Evolutionary conservation across 192 early-diverging fungal species (phyloP).

Genomic region (Coemansia sp.): DNA sequence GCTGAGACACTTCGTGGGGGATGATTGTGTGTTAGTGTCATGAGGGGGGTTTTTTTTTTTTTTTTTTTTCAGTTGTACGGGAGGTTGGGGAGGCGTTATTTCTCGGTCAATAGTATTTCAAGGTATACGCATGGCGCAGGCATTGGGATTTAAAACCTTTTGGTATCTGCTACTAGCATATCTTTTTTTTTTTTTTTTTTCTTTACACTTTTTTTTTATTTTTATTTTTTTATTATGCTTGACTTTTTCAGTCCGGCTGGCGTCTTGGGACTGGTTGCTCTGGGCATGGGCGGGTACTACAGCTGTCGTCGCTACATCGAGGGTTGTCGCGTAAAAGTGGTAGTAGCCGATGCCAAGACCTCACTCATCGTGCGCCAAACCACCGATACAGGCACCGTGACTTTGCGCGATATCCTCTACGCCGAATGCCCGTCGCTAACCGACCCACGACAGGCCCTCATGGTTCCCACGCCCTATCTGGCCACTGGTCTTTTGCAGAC

Average conservation of each 20-base stretch:
- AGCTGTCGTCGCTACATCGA: constrained; percentile 23
- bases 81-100: not conserved
- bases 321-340: constrained; percentile 25
- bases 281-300: constrained; percentile 21
- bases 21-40: not conserved
- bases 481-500: constrained; percentile 79
- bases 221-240: constrained; percentile 10
- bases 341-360: constrained; percentile 33
- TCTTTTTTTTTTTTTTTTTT: not conserved
- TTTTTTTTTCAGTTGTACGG: not conserved
- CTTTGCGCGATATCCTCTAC: constrained; percentile 33
- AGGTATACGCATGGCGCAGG: not conserved
- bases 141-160: not conserved
- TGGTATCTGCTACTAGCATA: too few relatives aligned
- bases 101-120: not conserved
- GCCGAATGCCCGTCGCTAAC: constrained; percentile 58
- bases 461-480: constrained; percentile 73
- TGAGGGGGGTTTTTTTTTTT: too few relatives aligned
- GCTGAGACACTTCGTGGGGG: too few relatives aligned
- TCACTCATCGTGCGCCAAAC: constrained; percentile 36
- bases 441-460: constrained; percentile 54
- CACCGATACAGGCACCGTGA: constrained; percentile 20
- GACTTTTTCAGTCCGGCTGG: constrained; percentile 27
- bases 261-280: constrained; percentile 19
- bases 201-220: not conserved